Evolutionary conservation across 495 filamentous ascomycete genomes (phyloP).

Genomic region (Hypoxylon fragiforme): DNA sequence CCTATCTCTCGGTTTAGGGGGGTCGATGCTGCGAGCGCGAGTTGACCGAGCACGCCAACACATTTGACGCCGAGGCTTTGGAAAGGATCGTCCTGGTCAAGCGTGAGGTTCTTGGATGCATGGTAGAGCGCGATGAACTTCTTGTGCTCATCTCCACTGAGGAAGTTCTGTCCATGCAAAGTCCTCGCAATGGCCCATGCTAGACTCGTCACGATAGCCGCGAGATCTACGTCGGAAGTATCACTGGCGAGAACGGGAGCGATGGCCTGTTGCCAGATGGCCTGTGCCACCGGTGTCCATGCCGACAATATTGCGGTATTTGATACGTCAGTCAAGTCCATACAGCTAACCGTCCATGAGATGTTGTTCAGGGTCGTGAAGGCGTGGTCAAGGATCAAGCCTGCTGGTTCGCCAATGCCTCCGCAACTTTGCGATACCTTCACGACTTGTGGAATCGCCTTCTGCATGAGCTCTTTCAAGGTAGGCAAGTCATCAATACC

Average conservation of each 20-base stretch:
- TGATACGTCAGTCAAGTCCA: conserved; percentile 49
- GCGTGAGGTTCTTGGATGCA: conserved; percentile 46
- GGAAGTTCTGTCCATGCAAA: conserved; percentile 50
- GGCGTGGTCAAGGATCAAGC: conserved; percentile 49
- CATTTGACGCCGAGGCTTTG: conserved; percentile 60
- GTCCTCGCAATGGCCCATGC: conserved; percentile 63
- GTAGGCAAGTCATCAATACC: conserved; percentile 50
- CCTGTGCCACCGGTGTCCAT: conserved; percentile 54
- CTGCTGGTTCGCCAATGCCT: conserved; percentile 22
- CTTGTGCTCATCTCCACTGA: conserved; percentile 52
- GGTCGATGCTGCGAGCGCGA: conserved; percentile 52
- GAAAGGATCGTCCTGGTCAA: conserved; percentile 48
- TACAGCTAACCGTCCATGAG: conserved; percentile 58
- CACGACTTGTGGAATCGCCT: conserved; percentile 54
- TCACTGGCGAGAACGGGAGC: conserved; percentile 56
- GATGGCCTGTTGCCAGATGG: conserved; percentile 57
- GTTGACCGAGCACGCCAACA: conserved; percentile 61
- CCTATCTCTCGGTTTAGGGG: conserved; percentile 59
- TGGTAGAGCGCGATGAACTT: conserved; percentile 65
- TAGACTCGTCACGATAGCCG: conserved; percentile 59
- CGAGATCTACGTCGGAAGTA: conserved; percentile 61
- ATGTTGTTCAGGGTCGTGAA: conserved; percentile 63
- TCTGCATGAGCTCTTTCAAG: conserved; percentile 51
- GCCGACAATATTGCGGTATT: conserved; percentile 45
- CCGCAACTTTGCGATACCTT: conserved; percentile 38